Conservation (phyloP, 768 basidiomycete genomes). For the Naematelia encephala region DNA sequence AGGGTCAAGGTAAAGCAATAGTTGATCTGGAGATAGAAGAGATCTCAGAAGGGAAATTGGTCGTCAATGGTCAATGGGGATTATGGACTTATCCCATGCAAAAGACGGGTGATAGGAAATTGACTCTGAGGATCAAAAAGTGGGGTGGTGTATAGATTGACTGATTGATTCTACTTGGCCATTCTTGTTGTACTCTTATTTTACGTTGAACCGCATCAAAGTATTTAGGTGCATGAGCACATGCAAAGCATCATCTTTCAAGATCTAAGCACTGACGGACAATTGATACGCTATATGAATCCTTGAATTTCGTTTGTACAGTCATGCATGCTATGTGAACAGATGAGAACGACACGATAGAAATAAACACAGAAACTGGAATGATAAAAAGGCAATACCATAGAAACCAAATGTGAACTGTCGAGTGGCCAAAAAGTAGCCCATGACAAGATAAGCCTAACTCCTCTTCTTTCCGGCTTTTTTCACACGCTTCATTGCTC, state of each 20-base stretch:
- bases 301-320: no score
- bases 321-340: no score
- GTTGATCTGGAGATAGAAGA: conserved; percentile 28
- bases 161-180: background rate
- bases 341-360: no score
- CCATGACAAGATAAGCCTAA: background rate
- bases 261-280: no score
- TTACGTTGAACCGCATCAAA: no score
- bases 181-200: no score
- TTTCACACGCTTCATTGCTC: conserved; percentile 74
- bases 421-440: no score
- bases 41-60: conserved; percentile 23
- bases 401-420: background rate
- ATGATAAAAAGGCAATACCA: background rate
- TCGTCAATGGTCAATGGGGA: conserved; percentile 29
- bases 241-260: no score
- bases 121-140: conserved; percentile 1
- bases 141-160: conserved; percentile 1
- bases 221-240: no score
- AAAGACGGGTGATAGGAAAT: background rate
- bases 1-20: conserved; percentile 17
- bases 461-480: conserved; percentile 61
- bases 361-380: no score
- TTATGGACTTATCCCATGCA: conserved; percentile 29
- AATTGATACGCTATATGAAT: no score